Base-by-base conservation (phyloP, 768 basidiomycete species). In the Termitomyces sp. region DNA sequence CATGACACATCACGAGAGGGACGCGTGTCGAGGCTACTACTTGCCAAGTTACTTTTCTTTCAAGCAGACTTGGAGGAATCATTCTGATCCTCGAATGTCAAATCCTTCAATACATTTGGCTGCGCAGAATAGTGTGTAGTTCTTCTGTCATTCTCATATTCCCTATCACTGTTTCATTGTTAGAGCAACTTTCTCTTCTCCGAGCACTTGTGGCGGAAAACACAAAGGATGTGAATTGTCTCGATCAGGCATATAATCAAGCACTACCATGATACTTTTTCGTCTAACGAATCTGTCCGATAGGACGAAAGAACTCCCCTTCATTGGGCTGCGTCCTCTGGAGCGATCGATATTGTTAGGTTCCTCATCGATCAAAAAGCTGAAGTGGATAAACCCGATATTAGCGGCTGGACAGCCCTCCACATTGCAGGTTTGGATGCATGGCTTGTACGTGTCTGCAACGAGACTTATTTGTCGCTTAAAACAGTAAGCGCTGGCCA, bases 251-350 rank as follows among this genome's bases (percentile, higher is more conserved):
- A 74, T 56, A 77, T 62, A 17, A 0, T 12, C 25, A 51, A 34
- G 37, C 14, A 3, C 42, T 56, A 50, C 14, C n/a, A 42, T 46
- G 14, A 34, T 10, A 34, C n/a, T 25, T 42, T 5, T 15, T 47
- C 47, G 17, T 32, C 34, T 48, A 15, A 63, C 60, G 7, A 42
- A 15, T 10, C 17, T 14, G 45, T 15, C 59, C 32, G 47, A 56
- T 61, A 92, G 91, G 92, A 94, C 70, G 87, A 81, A 43, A 80
- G 92, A 38, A 91, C 92, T 0, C 83, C 92, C 9, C 74, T 94
- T n/a, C 92, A 94, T 68, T 93, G 91, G 91, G 89, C 91, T 60
- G 86, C 91, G 12, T 87, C 87, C 11, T 85, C 85, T 20, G 91
- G 90, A 55, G 82, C 87, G 45, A 71, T 84, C 59, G 89, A 91